Base-by-base conservation (phyloP, 129 eudicot genomes). In the Escallonia herrerae region DNA sequence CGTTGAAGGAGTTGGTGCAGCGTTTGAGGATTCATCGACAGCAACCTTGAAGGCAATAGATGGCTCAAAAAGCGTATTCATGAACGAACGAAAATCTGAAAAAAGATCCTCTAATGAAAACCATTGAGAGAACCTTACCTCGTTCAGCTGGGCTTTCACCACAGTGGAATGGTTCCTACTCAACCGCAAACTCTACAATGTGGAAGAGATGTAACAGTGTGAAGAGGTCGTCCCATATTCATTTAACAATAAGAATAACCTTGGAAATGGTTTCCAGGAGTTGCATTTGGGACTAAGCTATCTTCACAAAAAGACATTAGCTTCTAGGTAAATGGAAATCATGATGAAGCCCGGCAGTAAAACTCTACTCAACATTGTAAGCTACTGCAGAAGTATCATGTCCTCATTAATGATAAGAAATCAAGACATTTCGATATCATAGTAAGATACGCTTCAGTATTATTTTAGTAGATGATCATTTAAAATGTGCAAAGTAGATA, bases 1-100 rank as follows among this genome's bases (percentile, higher is more conserved):
- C 0, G 47, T 37, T 15, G 72, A 48, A 59, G 72, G 9, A 40
- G 56, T 54, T 39, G 64, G 40, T 40, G 72, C 66, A 63, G 69
- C 46, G 39, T 77, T 68, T 60, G 78, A 60, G 41, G 83, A 65
- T 64, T 79, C 83, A 64, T 68, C 90, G 40, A 56, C 56, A 64
- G 86, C 58, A 74, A 84, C 90, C 90, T 84, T 76, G 61, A 74
- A 77, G 62, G 77, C 73, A 63, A 70, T 62, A 84, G 39, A 77
- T 53, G 72, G 75, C 70, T 68, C 76, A 63, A 76, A 69, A 72
- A 64, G 15, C 2, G 45, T 74, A 66, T 63, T 59, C 68, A 73
- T 40, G 58, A 70, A 63, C 43, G 63, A 66, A 39, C 56, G 41
- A 41, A 71, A 53, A 14, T 15, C 58, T 46, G 63, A 66, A 70